Base-by-base conservation (phyloP, 2,329 filamentous ascomycete species). In the Cercospora zeina region DNA sequence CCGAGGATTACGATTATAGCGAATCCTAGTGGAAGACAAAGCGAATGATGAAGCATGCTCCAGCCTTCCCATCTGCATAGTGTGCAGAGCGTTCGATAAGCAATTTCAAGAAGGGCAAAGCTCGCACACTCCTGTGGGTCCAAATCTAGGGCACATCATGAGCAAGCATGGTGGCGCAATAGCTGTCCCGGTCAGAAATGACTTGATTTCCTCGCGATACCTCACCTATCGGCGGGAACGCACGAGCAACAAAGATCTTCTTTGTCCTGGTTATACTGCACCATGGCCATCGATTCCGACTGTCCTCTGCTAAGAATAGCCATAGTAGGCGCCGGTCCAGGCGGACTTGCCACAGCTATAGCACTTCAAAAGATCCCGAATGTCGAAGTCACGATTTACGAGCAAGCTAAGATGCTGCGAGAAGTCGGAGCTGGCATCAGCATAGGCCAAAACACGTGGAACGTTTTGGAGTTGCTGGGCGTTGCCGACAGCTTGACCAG, bases 381-480 rank as follows among this genome's bases (percentile, higher is more conserved):
- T 37, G 70, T 82, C 8, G 68, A 78, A 16, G 74, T 80, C 2
- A 75, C 70, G 0, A 65, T 82, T 1, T 82, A 80, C 56, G 80
- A 82, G 62, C 76, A 81, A 60, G 78, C 78, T 1, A 72, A 65
- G 6, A 71, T 77, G 16, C 68, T 82, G n/a, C 70, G 78, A 33
- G 80, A 82, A 65, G 76, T 80, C 4, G 80, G 80, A 0, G 80
- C 80, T 0, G 81, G 80, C 0, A 81, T 82, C 59, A 77, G 74
- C 50, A 77, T 82, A 14, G 75, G 76, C 1, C 71, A 75, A 7
- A 81, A 82, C 66, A 76, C 76, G 13, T 82, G 80, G 81, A 79
- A 75, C 49, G 77, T 81, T 4, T 69, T 83, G 14, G 78, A 78
- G 50, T 65, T 81, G 30, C 72, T 82, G 2, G 80, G 79, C 9